These are phyloP conservation scores for Serpula lacrymans DNA, from an alignment of 768 basidiomycete species.

Conservation along the genomic window DNA sequence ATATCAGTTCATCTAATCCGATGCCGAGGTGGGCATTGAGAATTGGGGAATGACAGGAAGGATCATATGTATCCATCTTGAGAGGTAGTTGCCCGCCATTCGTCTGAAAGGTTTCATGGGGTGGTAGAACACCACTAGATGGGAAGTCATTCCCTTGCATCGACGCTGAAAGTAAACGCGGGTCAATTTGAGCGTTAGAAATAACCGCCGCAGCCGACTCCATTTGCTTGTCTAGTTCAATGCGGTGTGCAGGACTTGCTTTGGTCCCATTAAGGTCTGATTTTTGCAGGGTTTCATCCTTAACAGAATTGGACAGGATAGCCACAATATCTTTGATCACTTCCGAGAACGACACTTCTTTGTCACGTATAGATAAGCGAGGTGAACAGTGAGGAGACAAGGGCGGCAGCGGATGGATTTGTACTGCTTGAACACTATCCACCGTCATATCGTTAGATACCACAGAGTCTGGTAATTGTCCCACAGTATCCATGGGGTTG, in stretches of 20 bases:
- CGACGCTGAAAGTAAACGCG: too few relatives aligned
- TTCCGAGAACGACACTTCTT: slow-evolving; percentile 20
- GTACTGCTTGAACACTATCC: too few relatives aligned
- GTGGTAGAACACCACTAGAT: too few relatives aligned
- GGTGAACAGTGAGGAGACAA: background rate
- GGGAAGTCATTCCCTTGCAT: too few relatives aligned
- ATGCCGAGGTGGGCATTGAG: slow-evolving; percentile 66
- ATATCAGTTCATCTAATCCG: slow-evolving; percentile 47
- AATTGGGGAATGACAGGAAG: slow-evolving; percentile 40
- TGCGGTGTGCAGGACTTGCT: too few relatives aligned
- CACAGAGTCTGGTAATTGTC: slow-evolving; percentile 5
- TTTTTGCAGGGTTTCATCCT: slow-evolving; percentile 4
- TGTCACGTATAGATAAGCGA: background rate
- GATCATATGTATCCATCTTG: background rate
- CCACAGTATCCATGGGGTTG: slow-evolving; percentile 38
- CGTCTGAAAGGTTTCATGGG: too few relatives aligned
- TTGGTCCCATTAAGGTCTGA: too few relatives aligned
- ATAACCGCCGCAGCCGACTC: too few relatives aligned
- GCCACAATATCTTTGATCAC: slow-evolving; percentile 30
- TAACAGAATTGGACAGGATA: slow-evolving; percentile 19
- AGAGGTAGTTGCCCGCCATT: too few relatives aligned
- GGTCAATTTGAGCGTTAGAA: too few relatives aligned
- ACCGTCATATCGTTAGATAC: too few relatives aligned
- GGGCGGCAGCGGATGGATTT: background rate
- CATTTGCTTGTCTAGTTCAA: too few relatives aligned